Evolutionary conservation across 2,329 filamentous ascomycete species (phyloP).

Genomic region (Lasiodiplodia theobromae): DNA sequence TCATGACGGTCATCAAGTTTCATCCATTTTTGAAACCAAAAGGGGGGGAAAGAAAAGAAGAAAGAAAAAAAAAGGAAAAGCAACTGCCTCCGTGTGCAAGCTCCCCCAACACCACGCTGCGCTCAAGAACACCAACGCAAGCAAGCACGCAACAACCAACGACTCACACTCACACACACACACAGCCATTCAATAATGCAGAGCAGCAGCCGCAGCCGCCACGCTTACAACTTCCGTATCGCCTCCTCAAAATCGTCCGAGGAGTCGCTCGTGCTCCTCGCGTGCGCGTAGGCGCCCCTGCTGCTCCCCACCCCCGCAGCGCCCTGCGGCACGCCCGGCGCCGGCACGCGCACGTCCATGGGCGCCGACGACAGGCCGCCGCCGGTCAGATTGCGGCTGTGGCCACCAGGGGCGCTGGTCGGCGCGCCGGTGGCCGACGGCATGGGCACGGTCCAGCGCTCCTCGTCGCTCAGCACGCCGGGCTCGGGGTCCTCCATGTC

Average conservation of each 20-base stretch:
- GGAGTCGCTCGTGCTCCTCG: slow-evolving; percentile 8
- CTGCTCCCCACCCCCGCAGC: slow-evolving; percentile 17
- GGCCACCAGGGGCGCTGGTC: background rate
- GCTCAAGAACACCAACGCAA: background rate
- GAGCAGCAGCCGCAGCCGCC: background rate
- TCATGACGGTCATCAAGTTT: slow-evolving; percentile 1
- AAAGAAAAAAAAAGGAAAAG: no score
- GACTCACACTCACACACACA: background rate
- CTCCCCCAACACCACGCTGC: background rate
- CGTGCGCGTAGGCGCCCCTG: slow-evolving; percentile 9
- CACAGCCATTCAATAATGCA: background rate
- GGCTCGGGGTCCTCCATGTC: slow-evolving; percentile 14
- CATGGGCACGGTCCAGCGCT: slow-evolving; percentile 22
- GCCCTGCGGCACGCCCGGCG: slow-evolving; percentile 21
- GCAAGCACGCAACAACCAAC: background rate
- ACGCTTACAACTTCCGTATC: slow-evolving; percentile 13
- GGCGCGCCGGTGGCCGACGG: background rate
- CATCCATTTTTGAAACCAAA: background rate
- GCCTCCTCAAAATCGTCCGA: slow-evolving; percentile 18
- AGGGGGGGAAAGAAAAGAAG: background rate
- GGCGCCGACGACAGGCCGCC: slow-evolving; percentile 18
- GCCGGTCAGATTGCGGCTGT: slow-evolving; percentile 17
- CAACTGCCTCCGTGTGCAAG: background rate
- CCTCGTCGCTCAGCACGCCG: slow-evolving; percentile 23
- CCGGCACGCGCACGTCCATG: slow-evolving; percentile 12